phyloP scores from a whole-genome alignment of 192 early-diverging fungal genomes.

The Backusella mclennaniae region DNA sequence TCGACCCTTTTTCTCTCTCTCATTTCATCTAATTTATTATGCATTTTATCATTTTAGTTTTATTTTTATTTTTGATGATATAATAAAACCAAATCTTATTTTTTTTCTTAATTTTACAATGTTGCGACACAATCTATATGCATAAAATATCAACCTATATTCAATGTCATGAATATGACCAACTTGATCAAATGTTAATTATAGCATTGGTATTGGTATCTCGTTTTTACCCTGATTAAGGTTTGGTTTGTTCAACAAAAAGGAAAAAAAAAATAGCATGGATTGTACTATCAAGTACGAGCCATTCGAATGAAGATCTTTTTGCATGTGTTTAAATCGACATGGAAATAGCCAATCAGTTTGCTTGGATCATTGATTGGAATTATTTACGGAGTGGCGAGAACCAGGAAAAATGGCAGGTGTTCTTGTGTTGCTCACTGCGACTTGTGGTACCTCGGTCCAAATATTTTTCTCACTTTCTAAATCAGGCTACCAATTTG shows the following conservation, averaged over 20 bases:
- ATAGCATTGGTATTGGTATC: too few relatives aligned
- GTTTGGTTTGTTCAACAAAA: neutral
- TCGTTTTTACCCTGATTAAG: neutral
- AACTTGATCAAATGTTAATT: neutral
- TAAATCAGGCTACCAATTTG: neutral
- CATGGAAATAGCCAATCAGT: neutral
- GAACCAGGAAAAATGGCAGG: neutral
- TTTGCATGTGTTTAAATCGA: neutral
- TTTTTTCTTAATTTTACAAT: neutral
- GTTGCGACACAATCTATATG: neutral
- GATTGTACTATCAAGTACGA: neutral
- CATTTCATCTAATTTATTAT: neutral
- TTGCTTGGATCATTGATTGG: neutral
- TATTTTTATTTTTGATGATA: too few relatives aligned
- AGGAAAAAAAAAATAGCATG: neutral
- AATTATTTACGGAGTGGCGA: neutral
- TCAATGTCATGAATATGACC: neutral
- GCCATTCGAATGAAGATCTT: neutral
- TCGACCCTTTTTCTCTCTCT: neutral
- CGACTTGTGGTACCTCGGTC: neutral
- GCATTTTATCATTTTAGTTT: neutral
- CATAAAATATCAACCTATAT: neutral
- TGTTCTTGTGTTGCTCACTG: neutral
- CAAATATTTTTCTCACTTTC: neutral
- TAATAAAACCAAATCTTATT: neutral